These are phyloP conservation scores for Starmerella davenportii DNA, from an alignment of 805 yeast genomes.

Conservation along the genomic window DNA sequence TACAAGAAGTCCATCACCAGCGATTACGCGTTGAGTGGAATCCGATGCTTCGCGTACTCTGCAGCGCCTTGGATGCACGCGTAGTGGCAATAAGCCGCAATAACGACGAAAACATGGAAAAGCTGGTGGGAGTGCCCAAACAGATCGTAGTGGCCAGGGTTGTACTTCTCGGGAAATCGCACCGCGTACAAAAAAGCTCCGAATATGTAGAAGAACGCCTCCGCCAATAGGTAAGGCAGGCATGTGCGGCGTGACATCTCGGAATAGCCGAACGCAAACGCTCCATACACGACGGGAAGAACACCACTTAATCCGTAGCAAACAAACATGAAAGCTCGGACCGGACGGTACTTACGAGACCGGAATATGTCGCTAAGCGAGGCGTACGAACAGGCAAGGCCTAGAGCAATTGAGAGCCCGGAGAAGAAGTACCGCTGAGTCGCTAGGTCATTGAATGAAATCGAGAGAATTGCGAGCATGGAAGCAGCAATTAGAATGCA, in stretches of 20 bases:
- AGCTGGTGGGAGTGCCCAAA: constrained; percentile 75
- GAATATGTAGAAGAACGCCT: constrained; percentile 53
- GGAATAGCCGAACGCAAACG: constrained; percentile 30
- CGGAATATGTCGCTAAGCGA: constrained; percentile 52
- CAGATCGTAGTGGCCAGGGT: constrained; percentile 47
- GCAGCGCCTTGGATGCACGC: constrained; percentile 9
- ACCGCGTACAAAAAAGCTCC: constrained; percentile 71
- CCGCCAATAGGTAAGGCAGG: constrained; percentile 43
- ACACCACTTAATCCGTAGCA: constrained; percentile 63
- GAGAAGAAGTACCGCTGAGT: constrained; percentile 19
- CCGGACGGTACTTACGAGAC: constrained; percentile 53
- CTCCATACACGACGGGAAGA: constrained; percentile 47
- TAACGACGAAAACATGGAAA: constrained; percentile 59
- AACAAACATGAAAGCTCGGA: constrained; percentile 62
- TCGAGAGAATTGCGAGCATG: constrained; percentile 33
- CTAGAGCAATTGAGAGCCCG: constrained; percentile 37
- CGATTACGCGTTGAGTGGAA: no score
- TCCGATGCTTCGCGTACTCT: neutral
- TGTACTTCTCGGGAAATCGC: constrained; percentile 56
- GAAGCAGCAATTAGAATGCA: constrained; percentile 50
- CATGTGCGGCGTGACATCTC: constrained; percentile 36
- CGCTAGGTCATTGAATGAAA: constrained; percentile 28
- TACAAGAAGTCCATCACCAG: no score
- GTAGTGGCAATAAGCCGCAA: constrained; percentile 61
- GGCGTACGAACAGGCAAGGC: constrained; percentile 40